Percentiles rank a stretch among this genome's conserved stretches.
Conservation (phyloP, 768 basidiomycete genomes). For the Leucosporidium creatinivorum region DNA sequence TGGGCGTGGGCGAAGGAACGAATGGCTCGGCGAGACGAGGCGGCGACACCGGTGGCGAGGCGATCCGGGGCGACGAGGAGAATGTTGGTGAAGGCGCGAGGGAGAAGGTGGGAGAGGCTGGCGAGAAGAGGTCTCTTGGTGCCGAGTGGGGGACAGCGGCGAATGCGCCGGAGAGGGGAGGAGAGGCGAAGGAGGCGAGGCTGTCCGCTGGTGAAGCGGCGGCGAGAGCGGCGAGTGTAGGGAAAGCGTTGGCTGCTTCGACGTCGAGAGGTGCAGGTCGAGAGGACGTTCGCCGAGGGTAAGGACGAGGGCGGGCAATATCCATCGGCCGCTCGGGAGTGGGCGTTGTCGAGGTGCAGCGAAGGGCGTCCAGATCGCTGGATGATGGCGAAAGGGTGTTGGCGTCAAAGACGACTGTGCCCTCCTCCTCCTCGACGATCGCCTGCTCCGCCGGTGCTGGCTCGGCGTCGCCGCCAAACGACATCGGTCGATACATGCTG, state of each 20-base stretch:
- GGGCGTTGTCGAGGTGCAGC: neutral
- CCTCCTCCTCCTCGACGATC: neutral
- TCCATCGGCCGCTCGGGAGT: neutral
- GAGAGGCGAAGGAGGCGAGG: slow-evolving; percentile 3
- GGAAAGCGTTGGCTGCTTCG: slow-evolving; percentile 19
- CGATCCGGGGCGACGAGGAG: neutral
- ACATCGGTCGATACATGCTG: slow-evolving; percentile 18
- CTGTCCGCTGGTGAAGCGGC: neutral
- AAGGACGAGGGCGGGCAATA: neutral
- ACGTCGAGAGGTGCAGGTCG: slow-evolving; percentile 24
- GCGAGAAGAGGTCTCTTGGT: neutral
- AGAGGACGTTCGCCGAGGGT: slow-evolving; percentile 23
- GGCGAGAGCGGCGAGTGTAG: neutral
- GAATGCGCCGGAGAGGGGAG: slow-evolving; percentile 16
- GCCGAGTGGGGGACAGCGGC: neutral
- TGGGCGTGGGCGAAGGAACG: slow-evolving; percentile 13
- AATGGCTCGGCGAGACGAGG: slow-evolving; percentile 15
- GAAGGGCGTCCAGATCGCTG: neutral
- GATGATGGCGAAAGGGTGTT: neutral
- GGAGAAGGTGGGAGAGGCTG: neutral
- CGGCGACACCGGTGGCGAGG: neutral
- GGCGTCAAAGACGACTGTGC: neutral
- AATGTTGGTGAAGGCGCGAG: neutral
- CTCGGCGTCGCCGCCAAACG: neutral
- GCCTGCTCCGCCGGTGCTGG: neutral